Conservation (phyloP, 2,329 filamentous ascomycete genomes). For the Diaporthe citrichinensis region DNA sequence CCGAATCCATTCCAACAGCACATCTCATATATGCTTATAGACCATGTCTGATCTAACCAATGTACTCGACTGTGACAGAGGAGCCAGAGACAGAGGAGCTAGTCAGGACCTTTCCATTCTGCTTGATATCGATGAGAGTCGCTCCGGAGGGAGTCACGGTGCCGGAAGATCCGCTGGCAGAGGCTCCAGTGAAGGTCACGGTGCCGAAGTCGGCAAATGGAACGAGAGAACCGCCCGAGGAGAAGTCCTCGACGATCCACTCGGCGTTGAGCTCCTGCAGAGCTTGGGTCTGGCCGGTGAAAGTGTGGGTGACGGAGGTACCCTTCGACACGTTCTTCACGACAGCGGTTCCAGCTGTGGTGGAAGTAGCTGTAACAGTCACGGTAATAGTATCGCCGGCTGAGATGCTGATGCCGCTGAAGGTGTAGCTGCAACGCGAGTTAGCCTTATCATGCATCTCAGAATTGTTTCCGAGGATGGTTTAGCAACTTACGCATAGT, state of each 20-base stretch:
- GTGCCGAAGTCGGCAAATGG: constrained; percentile 62
- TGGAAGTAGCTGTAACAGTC: constrained; percentile 55
- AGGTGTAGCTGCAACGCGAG: constrained; percentile 39
- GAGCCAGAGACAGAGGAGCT: constrained; percentile 42
- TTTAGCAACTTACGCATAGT: constrained; percentile 55
- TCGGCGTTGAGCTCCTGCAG: constrained; percentile 71
- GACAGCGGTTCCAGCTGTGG: constrained; percentile 57
- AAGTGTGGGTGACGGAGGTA: constrained; percentile 64
- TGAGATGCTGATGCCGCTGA: constrained; percentile 44
- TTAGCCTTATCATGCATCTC: not conserved
- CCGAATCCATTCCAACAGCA: not conserved
- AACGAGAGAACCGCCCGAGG: constrained; percentile 55
- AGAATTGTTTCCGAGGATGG: not conserved
- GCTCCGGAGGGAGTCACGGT: constrained; percentile 55
- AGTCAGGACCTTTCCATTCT: constrained; percentile 73
- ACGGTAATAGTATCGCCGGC: constrained; percentile 47
- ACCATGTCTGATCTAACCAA: constrained; percentile 42
- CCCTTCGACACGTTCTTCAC: constrained; percentile 66
- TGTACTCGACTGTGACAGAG: constrained; percentile 58
- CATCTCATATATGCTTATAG: not conserved
- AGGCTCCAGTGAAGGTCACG: constrained; percentile 59
- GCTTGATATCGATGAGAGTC: constrained; percentile 77
- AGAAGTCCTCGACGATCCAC: constrained; percentile 74
- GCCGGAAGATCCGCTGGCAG: constrained; percentile 49
- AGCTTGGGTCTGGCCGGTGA: constrained; percentile 57